phyloP scores from a whole-genome alignment of 1,284 basidiomycete genomes.

The Somion occarium region DNA sequence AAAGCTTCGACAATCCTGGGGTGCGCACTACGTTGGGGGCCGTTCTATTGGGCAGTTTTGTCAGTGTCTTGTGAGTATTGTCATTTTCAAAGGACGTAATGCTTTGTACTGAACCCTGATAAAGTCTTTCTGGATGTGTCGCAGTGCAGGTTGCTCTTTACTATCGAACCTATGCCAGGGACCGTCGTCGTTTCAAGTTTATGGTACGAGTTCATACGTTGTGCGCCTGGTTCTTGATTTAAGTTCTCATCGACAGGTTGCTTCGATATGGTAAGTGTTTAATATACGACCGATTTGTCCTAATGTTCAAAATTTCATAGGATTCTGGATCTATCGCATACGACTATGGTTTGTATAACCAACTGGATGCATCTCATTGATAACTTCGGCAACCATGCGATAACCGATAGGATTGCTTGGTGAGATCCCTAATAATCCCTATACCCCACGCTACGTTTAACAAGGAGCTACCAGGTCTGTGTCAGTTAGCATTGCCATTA shows the following conservation, averaged over 20 bases:
- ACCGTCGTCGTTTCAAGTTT: conserved; percentile 13
- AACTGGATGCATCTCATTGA: conserved; percentile 15
- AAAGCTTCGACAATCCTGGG: no score
- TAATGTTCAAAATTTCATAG: not conserved
- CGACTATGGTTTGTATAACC: conserved; percentile 12
- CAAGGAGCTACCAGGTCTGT: conserved; percentile 2
- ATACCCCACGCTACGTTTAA: no score
- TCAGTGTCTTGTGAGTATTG: conserved; percentile 11
- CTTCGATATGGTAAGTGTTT: not conserved
- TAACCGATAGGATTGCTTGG: conserved; percentile 22
- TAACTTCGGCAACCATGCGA: conserved; percentile 8
- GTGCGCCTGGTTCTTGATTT: not conserved
- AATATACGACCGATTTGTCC: not conserved
- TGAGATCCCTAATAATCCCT: conserved; percentile 8
- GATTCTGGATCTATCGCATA: conserved; percentile 13
- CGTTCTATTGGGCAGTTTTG: conserved; percentile 8
- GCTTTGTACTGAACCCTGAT: not conserved
- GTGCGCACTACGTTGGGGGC: conserved; percentile 10
- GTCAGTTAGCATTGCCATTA: conserved; percentile 19
- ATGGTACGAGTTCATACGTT: conserved; percentile 11
- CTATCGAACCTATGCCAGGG: conserved; percentile 17
- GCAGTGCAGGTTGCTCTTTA: conserved; percentile 19
- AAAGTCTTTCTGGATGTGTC: conserved; percentile 20
- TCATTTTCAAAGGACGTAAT: not conserved
- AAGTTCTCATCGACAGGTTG: not conserved